phyloP scores from a whole-genome alignment of 176 grass and related monocot species.

The Pontederia crassipes region DNA sequence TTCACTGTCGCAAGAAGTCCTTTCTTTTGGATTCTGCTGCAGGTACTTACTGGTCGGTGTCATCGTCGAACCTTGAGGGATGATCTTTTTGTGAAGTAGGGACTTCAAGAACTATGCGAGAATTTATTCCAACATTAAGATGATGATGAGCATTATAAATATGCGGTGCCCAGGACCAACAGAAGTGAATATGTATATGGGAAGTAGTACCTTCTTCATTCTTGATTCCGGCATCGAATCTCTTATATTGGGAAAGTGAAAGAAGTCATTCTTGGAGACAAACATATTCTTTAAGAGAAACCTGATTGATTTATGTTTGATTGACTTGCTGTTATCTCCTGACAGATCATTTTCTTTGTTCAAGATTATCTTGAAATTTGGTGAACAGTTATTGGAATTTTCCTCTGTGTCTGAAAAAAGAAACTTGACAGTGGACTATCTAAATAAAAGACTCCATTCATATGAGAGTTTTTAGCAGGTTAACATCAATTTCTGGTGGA shows the following conservation, averaged over 20 bases:
- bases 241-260: conserved; percentile 31
- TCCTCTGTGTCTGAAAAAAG: conserved; percentile 21
- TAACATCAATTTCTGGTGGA: too few species aligned
- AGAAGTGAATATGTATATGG: not conserved
- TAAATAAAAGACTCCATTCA: not conserved
- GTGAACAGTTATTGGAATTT: conserved; percentile 8
- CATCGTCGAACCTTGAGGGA: conserved; percentile 39
- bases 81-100: conserved; percentile 77
- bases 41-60: conserved; percentile 28
- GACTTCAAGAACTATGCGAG: conserved; percentile 45
- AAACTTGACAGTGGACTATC: not conserved
- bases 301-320: conserved; percentile 50
- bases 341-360: conserved; percentile 37
- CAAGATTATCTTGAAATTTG: conserved; percentile 31
- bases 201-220: conserved; percentile 60
- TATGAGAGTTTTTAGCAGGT: too few species aligned
- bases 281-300: conserved; percentile 51
- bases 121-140: not conserved
- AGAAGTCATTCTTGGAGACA: conserved; percentile 47
- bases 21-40: conserved; percentile 38
- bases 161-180: not conserved
- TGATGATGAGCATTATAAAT: not conserved
- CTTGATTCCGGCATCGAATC: conserved; percentile 58
- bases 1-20: conserved; percentile 28
- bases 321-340: conserved; percentile 20